Conservation (phyloP, 768 basidiomycete genomes). For the Pleurotus cornucopiae region DNA sequence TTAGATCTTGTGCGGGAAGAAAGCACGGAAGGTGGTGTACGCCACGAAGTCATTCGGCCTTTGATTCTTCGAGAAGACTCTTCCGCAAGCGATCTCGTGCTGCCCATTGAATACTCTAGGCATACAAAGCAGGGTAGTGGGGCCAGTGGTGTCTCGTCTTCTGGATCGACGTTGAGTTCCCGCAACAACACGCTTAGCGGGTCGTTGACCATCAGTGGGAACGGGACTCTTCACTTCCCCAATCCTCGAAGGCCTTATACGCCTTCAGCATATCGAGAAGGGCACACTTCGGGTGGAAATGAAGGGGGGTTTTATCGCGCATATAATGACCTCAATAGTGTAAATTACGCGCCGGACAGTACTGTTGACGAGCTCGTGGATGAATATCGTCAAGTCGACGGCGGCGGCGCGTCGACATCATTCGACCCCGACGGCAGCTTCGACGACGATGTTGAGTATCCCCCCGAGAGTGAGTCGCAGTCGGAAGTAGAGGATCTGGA, state of each 20-base stretch:
- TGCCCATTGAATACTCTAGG: neutral
- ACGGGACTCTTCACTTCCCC: neutral
- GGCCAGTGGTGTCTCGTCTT: conserved; percentile 1
- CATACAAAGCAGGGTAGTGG: neutral
- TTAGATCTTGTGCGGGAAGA: conserved; percentile 6
- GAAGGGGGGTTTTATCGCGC: neutral
- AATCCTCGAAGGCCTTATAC: neutral
- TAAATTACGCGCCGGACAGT: neutral
- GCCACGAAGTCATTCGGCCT: conserved; percentile 3
- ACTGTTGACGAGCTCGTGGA: no score
- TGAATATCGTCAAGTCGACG: no score
- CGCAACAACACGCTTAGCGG: conserved; percentile 4
- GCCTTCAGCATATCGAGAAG: neutral
- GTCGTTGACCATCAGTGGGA: neutral
- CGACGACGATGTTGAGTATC: neutral
- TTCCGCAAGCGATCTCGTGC: conserved; percentile 3
- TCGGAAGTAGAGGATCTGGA: neutral
- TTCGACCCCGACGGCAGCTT: neutral
- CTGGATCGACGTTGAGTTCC: neutral
- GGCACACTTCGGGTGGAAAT: neutral
- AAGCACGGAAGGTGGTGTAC: conserved; percentile 6
- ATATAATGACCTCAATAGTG: neutral
- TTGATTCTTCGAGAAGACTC: conserved; percentile 3
- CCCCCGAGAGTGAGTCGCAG: neutral
- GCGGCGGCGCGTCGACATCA: no score